Evolutionary conservation across 805 yeast genomes (phyloP), one percentile per base, ranked within the genome.

Genomic region (Wickerhamomyces pijperi): DNA sequence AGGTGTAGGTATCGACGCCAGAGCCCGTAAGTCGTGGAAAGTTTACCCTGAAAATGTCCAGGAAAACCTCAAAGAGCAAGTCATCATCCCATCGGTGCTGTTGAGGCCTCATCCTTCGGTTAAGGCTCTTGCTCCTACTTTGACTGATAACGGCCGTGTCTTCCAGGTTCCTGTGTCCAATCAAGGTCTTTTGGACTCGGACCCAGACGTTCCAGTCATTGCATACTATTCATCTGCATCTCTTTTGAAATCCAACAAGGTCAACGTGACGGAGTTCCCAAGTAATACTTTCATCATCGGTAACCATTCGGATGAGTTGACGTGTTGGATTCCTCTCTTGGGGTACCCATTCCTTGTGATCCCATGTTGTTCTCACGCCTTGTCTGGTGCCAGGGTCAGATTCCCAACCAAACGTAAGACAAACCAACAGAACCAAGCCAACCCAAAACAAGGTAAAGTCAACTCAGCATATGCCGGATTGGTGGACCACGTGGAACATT

Each of bases 361-460:
- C 33, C 97, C 97, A 11, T 90, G 97, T 56, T 90, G 97, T 57
- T 87, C 97, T 0, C 95, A 90, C 58, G 76, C 82, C 3, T 67
- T 90, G 34, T 72, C 78, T 5, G 97, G 97, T 3, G 78, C 76
- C 21, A 77, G 77, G 48, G 65, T 70, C 3, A 67, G 97, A 50
- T 88, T 72, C 51, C 63, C 77, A 14, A 70, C 74, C 2, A 64
- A 66, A 39, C 62, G 53, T 40, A 38, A 42, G 29, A 36, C 49
- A 35, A 48, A 42, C 17, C 29, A 35, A 5, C 37, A 21, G 9
- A 6, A 21, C 6, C 46, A 35, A 5, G 39, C 41, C n/a, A 36
- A 39, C 3, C 42, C 39, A 16, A 51, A 58, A 9, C 53, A 52
- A 35, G 46, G 39, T 4, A 41, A 42, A 29, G 43, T 50, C 4